phyloP scores from a whole-genome alignment of 1,284 basidiomycete species.

The Sutorius eximius region DNA sequence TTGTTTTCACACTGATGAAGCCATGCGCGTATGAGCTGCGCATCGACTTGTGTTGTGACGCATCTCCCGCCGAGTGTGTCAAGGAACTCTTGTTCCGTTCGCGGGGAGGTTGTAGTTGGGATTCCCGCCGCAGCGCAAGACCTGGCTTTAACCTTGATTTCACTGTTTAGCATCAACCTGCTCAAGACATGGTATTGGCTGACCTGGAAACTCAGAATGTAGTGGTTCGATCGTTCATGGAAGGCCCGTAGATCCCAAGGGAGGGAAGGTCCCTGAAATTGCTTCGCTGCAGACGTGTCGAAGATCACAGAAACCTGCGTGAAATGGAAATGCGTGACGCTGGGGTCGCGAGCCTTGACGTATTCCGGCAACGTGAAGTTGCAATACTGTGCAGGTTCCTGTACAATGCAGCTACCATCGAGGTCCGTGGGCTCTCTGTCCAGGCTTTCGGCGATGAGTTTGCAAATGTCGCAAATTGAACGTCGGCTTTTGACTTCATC shows the following conservation, averaged over 20 bases:
- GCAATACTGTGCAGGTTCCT: conserved; percentile 7
- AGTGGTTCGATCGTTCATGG: background rate
- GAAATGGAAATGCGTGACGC: conserved; percentile 18
- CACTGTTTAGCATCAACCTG: background rate
- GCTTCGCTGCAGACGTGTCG: background rate
- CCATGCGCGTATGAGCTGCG: conserved; percentile 14
- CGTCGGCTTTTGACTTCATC: conserved; percentile 15
- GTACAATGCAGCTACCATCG: conserved; percentile 5
- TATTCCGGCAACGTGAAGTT: conserved; percentile 9
- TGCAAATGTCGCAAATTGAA: conserved; percentile 12
- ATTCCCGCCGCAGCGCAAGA: background rate
- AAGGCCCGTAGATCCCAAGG: conserved; percentile 11
- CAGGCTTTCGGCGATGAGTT: conserved; percentile 12
- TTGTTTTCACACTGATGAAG: conserved; percentile 18
- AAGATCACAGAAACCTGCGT: conserved; percentile 9
- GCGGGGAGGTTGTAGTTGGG: background rate
- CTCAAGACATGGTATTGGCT: background rate
- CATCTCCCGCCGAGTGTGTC: conserved; percentile 16
- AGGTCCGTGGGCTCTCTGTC: conserved; percentile 14
- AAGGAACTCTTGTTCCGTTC: conserved; percentile 12
- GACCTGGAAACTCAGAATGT: conserved; percentile 16
- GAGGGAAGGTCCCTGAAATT: conserved; percentile 6
- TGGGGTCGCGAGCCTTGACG: conserved; percentile 6
- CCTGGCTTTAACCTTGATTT: conserved; percentile 10
- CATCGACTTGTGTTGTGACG: conserved; percentile 2